Conservation (phyloP, 345 rosid genomes). For the Aquilaria malaccensis region DNA sequence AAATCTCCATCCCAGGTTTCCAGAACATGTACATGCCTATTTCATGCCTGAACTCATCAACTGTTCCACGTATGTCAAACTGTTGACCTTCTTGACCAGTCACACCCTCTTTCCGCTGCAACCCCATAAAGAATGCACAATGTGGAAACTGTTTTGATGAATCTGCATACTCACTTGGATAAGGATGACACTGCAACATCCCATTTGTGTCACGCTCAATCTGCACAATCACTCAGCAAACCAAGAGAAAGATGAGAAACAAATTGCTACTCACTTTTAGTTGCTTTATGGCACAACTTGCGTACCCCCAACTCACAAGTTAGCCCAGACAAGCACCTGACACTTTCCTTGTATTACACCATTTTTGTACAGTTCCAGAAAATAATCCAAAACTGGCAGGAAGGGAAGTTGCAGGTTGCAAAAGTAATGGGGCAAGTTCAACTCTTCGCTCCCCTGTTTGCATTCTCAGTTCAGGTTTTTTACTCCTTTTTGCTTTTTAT, state of each 20-base stretch:
- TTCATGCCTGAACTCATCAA: slow-evolving; percentile 57
- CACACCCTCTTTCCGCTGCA: slow-evolving; percentile 57
- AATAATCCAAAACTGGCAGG: too few relatives aligned
- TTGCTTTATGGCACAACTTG: too few relatives aligned
- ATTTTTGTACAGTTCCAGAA: too few relatives aligned
- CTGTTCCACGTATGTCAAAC: slow-evolving; percentile 66
- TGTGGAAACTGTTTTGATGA: slow-evolving; percentile 47
- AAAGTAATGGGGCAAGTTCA: too few relatives aligned
- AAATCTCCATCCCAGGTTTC: slow-evolving; percentile 76
- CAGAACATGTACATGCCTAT: slow-evolving; percentile 48
- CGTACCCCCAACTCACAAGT: too few relatives aligned
- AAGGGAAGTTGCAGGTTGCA: too few relatives aligned
- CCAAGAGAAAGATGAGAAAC: slow-evolving; percentile 4
- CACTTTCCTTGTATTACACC: too few relatives aligned
- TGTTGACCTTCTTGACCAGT: slow-evolving; percentile 64
- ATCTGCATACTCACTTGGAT: slow-evolving; percentile 54
- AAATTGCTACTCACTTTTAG: too few relatives aligned
- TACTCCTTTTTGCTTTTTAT: too few relatives aligned
- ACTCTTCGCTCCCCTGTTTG: too few relatives aligned
- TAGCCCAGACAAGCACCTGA: too few relatives aligned
- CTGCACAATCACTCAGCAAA: slow-evolving; percentile 28
- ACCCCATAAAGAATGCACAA: slow-evolving; percentile 73
- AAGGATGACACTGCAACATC: slow-evolving; percentile 74
- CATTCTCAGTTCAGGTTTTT: too few relatives aligned
- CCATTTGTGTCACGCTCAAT: slow-evolving; percentile 71